Percentiles rank a stretch among this genome's conserved stretches.
Conservation (phyloP, 495 filamentous ascomycete genomes). For the Aspergillus heteromorphus region DNA sequence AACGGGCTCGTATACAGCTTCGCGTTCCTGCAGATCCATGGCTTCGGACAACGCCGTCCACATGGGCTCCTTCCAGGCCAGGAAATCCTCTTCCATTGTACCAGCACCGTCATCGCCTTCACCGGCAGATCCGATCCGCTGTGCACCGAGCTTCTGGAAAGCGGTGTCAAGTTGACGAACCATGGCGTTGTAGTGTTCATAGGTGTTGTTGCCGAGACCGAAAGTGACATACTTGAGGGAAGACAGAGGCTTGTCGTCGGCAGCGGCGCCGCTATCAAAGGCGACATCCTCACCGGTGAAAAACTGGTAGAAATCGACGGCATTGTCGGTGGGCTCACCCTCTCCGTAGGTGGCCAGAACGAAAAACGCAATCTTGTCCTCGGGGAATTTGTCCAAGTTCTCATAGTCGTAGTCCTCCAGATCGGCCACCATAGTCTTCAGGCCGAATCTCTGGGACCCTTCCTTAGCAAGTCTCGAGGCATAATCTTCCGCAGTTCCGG, state of each 20-base stretch:
- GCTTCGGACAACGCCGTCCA: constrained; percentile 76
- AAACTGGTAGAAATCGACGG: constrained; percentile 98
- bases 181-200: constrained; percentile 99
- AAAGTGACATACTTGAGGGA: constrained; percentile 93
- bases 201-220: constrained; percentile 96
- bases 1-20: constrained; percentile 91
- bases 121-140: constrained; percentile 78
- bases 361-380: constrained; percentile 89
- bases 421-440: constrained; percentile 98
- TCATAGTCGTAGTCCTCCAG: constrained; percentile 98
- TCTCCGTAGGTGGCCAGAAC: constrained; percentile 97
- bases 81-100: constrained; percentile 99
- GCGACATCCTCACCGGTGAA: constrained; percentile 71
- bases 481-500: constrained; percentile 97
- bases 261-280: constrained; percentile 65
- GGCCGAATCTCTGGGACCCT: constrained; percentile 88
- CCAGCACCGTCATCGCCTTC: constrained; percentile 98
- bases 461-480: constrained; percentile 97
- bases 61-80: constrained; percentile 99
- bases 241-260: constrained; percentile 66
- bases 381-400: constrained; percentile 81
- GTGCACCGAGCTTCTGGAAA: constrained; percentile 73
- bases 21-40: constrained; percentile 89
- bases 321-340: constrained; percentile 97
- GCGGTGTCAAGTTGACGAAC: constrained; percentile 83